Conservation (phyloP, 805 yeast species). For the Grigorovia yakushimaensis region DNA sequence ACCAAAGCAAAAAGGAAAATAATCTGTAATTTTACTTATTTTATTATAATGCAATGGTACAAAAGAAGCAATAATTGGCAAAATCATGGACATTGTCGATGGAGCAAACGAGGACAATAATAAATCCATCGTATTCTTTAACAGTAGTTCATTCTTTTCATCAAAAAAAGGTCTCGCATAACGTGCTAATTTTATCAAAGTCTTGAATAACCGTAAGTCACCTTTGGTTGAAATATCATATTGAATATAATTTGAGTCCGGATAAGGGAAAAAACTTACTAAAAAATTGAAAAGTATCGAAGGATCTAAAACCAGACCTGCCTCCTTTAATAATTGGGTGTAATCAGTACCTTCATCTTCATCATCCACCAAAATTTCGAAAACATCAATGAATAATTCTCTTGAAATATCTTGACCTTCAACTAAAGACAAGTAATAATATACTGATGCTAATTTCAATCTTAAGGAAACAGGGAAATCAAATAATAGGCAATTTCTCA, state of each 20-base stretch:
- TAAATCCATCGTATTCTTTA: slow-evolving; percentile 42
- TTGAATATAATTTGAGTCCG: slow-evolving; percentile 39
- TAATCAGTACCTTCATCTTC: slow-evolving; percentile 28
- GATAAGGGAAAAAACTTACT: slow-evolving; percentile 33
- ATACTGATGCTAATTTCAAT: slow-evolving; percentile 54
- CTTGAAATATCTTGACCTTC: slow-evolving; percentile 61
- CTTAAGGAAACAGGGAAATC: slow-evolving; percentile 64
- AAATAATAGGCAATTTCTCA: slow-evolving; percentile 64
- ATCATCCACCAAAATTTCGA: slow-evolving; percentile 43
- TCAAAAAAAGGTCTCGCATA: slow-evolving; percentile 47
- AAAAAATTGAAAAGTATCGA: slow-evolving; percentile 26
- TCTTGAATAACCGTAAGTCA: slow-evolving; percentile 41
- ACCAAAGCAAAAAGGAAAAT: slow-evolving; percentile 58
- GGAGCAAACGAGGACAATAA: slow-evolving; percentile 45
- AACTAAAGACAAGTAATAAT: slow-evolving; percentile 58
- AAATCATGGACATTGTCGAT: slow-evolving; percentile 40
- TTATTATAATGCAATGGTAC: slow-evolving; percentile 37
- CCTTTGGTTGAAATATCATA: slow-evolving; percentile 23
- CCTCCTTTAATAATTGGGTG: slow-evolving; percentile 20
- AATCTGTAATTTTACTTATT: slow-evolving; percentile 38
- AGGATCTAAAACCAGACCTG: slow-evolving; percentile 31
- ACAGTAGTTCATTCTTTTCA: slow-evolving; percentile 25
- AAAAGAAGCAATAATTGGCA: slow-evolving; percentile 43
- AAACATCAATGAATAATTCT: slow-evolving; percentile 50
- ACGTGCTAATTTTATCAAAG: slow-evolving; percentile 43